These are phyloP conservation scores for Tetrapisispora namnaoensis DNA, from an alignment of 805 yeast genomes.

Conservation along the genomic window DNA sequence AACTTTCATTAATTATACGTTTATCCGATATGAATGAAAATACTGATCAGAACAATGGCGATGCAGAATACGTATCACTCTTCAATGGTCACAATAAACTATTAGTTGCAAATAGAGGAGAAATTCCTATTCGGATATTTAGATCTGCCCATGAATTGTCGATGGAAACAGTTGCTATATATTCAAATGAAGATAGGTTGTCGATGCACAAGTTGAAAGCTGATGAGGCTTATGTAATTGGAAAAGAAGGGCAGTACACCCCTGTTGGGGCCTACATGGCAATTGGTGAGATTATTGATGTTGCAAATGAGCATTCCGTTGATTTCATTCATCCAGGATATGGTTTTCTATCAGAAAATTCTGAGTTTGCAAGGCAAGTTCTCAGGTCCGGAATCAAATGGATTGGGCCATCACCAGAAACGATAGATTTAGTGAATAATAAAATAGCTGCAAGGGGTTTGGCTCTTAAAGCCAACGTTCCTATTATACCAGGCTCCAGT, in stretches of 20 bases:
- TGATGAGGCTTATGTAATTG: conserved; percentile 85
- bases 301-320: conserved; percentile 66
- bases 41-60: conserved; percentile 7
- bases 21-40: not conserved
- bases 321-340: conserved; percentile 89
- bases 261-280: conserved; percentile 94
- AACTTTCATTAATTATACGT: too few relatives aligned
- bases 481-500: conserved; percentile 93
- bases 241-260: conserved; percentile 68
- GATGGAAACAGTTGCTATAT: conserved; percentile 93
- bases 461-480: conserved; percentile 71
- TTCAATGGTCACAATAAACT: conserved; percentile 40
- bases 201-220: conserved; percentile 92
- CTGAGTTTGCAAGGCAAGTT: conserved; percentile 85
- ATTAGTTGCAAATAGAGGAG: conserved; percentile 75
- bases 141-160: conserved; percentile 94
- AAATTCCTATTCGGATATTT: conserved; percentile 76
- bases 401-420: conserved; percentile 83
- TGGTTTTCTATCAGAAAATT: conserved; percentile 80
- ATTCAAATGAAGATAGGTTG: conserved; percentile 88
- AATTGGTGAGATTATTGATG: conserved; percentile 82
- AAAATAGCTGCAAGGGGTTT: conserved; percentile 85
- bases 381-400: conserved; percentile 83
- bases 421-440: conserved; percentile 91
- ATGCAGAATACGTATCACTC: conserved; percentile 22